Conservation (phyloP, 1,284 basidiomycete genomes). For the Dichomitus squalens region DNA sequence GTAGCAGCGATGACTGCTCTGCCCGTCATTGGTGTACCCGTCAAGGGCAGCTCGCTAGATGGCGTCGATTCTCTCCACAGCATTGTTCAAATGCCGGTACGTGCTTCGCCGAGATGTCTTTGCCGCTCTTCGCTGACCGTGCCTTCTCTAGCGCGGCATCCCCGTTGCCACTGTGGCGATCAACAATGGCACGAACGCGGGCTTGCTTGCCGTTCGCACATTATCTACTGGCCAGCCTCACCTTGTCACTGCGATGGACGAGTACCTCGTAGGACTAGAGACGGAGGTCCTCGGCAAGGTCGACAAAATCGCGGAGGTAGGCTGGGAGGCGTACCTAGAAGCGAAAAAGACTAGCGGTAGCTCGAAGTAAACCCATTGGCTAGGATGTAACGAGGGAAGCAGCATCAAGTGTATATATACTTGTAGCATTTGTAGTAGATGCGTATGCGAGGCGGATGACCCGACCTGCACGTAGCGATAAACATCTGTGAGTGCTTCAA, state of each 20-base stretch:
- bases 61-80: conserved; percentile 96
- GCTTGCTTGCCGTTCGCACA: conserved; percentile 89
- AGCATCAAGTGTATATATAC: too few species aligned
- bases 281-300: conserved; percentile 87
- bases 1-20: conserved; percentile 92
- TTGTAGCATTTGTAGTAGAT: too few species aligned
- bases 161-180: conserved; percentile 98
- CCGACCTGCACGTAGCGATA: too few species aligned
- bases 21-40: conserved; percentile 96
- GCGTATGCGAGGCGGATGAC: too few species aligned
- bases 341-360: conserved; percentile 1
- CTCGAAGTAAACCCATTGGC: too few species aligned
- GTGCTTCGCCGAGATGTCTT: conserved; percentile 32
- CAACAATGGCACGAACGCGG: conserved; percentile 95
- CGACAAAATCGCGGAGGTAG: conserved; percentile 73
- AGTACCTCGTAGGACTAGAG: conserved; percentile 78
- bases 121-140: conserved; percentile 4
- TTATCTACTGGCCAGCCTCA: conserved; percentile 75
- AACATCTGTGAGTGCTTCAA: too few species aligned
- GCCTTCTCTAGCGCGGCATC: conserved; percentile 75
- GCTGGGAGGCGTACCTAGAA: conserved; percentile 82
- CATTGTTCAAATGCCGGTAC: conserved; percentile 98
- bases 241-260: conserved; percentile 71
- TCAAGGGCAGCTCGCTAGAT: conserved; percentile 92
- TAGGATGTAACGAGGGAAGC: too few species aligned